Evolutionary conservation across 371 early-diverging fungal species (phyloP).

Genomic region (Saksenaea oblongispora): DNA sequence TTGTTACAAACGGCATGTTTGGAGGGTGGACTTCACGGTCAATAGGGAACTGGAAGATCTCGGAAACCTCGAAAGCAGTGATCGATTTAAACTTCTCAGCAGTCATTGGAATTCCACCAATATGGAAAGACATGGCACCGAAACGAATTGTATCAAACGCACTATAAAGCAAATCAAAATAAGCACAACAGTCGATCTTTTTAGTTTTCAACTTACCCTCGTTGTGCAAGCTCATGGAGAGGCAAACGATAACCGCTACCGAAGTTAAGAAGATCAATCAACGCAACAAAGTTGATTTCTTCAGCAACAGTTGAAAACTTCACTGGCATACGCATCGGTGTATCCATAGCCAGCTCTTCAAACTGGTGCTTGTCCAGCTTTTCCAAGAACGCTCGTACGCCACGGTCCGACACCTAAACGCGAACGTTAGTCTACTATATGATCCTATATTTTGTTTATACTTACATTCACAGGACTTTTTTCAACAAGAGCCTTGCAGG

Average conservation of each 20-base stretch:
- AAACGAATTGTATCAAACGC: slow-evolving; percentile 79
- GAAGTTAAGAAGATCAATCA: slow-evolving; percentile 72
- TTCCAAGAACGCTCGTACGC: slow-evolving; percentile 26
- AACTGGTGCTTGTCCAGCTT: slow-evolving; percentile 33
- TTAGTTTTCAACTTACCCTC: slow-evolving; percentile 49
- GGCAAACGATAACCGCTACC: slow-evolving; percentile 71
- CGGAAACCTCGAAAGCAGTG: slow-evolving; percentile 51
- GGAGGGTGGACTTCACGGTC: slow-evolving; percentile 58
- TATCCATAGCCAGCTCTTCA: slow-evolving; percentile 47
- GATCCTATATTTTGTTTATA: background rate
- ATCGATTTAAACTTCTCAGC: slow-evolving; percentile 48
- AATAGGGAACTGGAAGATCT: slow-evolving; percentile 65
- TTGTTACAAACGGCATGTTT: slow-evolving; percentile 62
- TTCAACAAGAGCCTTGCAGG: slow-evolving; percentile 30
- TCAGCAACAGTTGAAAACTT: slow-evolving; percentile 68
- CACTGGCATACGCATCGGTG: slow-evolving; percentile 69
- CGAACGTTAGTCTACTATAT: background rate
- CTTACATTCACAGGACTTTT: slow-evolving; percentile 29
- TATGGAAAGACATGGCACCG: slow-evolving; percentile 85
- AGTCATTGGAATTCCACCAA: slow-evolving; percentile 52
- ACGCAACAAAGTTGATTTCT: slow-evolving; percentile 74
- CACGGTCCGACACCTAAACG: slow-evolving; percentile 27
- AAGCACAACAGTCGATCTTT: background rate
- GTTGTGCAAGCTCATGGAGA: slow-evolving; percentile 60
- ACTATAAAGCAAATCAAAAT: slow-evolving; percentile 11